Evolutionary conservation across 176 grass and related monocot genomes (phyloP).

Genomic region (Aegilops longissima): DNA sequence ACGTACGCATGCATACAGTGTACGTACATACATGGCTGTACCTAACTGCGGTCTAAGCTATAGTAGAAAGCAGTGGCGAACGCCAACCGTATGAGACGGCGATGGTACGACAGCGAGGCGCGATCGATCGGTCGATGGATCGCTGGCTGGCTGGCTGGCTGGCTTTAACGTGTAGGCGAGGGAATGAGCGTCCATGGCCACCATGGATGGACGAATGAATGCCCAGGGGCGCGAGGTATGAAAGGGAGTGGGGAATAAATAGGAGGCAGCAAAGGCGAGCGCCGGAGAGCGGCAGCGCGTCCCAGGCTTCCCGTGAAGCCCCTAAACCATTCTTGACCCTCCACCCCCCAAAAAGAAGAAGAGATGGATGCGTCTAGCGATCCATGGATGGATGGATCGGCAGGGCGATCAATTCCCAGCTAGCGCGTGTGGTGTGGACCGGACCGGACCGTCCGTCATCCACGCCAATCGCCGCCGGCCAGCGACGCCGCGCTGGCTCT

Average conservation of each 20-base stretch:
- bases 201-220: conserved; percentile 30
- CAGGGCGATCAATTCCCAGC: conserved; percentile 17
- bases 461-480: conserved; percentile 39
- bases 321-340: conserved; percentile 45
- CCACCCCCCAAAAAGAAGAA: background rate
- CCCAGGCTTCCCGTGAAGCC: conserved; percentile 57
- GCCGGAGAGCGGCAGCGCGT: background rate
- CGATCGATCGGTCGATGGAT: background rate
- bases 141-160: too few species aligned
- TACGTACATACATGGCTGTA: background rate
- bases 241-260: conserved; percentile 48
- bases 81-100: conserved; percentile 42
- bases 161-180: conserved; percentile 44
- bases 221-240: conserved; percentile 37
- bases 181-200: conserved; percentile 32
- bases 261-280: conserved; percentile 18
- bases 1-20: background rate
- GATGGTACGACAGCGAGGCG: conserved; percentile 18
- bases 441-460: background rate
- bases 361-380: background rate
- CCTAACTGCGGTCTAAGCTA: background rate
- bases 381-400: too few species aligned
- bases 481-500: background rate
- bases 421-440: background rate
- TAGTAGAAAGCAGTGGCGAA: background rate